phyloP scores from a whole-genome alignment of 2,329 filamentous ascomycete species.

The Colletotrichum spaethianum region DNA sequence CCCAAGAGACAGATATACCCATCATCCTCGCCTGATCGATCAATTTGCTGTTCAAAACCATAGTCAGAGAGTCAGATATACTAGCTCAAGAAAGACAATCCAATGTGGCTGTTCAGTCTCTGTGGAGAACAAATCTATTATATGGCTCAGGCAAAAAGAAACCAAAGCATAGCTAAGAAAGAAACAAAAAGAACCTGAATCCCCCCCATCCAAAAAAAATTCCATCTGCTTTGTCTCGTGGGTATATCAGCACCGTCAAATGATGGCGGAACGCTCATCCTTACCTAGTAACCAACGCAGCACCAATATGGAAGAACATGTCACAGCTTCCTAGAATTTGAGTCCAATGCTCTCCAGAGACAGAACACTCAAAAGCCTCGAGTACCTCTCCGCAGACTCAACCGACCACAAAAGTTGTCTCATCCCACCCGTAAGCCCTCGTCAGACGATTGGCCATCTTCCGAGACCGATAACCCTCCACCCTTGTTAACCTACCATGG shows the following conservation, averaged over 20 bases:
- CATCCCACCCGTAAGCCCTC: slow-evolving; percentile 54
- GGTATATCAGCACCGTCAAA: too few species aligned
- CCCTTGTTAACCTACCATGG: slow-evolving; percentile 53
- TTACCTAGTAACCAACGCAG: too few species aligned
- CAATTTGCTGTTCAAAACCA: not conserved
- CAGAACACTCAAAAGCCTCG: too few species aligned
- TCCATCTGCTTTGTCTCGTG: too few species aligned
- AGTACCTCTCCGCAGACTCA: not conserved
- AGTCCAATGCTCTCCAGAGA: too few species aligned
- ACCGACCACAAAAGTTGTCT: slow-evolving; percentile 48
- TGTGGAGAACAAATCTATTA: not conserved
- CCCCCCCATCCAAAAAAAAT: not conserved
- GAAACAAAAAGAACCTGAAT: not conserved
- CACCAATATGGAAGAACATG: too few species aligned
- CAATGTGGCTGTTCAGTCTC: not conserved
- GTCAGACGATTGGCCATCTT: slow-evolving; percentile 50
- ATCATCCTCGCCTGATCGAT: not conserved
- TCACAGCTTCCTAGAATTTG: too few species aligned
- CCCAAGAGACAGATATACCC: not conserved
- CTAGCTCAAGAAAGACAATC: not conserved
- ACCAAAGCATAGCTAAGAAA: not conserved
- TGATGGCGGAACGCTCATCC: too few species aligned
- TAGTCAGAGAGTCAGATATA: rapidly evolving
- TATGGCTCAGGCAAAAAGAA: not conserved
- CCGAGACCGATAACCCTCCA: slow-evolving; percentile 52